Evolutionary conservation across 2,329 filamentous ascomycete genomes (phyloP).

Genomic region (Ophiostoma sp.): DNA sequence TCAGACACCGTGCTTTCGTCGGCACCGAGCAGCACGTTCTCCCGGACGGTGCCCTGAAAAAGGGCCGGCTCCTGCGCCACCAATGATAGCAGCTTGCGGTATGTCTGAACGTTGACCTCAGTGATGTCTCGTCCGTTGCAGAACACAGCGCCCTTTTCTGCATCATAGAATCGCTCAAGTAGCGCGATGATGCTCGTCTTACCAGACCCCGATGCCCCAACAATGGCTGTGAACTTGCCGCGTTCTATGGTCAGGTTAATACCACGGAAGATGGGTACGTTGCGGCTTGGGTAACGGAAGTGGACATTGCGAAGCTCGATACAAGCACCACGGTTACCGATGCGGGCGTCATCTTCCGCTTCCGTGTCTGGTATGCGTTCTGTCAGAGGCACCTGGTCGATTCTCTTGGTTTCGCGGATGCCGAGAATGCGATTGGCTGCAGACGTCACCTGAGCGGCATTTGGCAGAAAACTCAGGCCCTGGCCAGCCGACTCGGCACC

Average conservation of each 20-base stretch:
- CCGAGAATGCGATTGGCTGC: slow-evolving; percentile 62
- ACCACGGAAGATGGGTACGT: slow-evolving; percentile 58
- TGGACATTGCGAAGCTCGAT: slow-evolving; percentile 58
- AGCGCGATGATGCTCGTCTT: slow-evolving; percentile 68
- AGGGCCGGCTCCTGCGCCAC: slow-evolving; percentile 75
- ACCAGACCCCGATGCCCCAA: slow-evolving; percentile 69
- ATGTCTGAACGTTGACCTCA: slow-evolving; percentile 59
- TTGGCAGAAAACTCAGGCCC: slow-evolving; percentile 67
- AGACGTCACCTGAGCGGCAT: slow-evolving; percentile 59
- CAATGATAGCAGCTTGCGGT: slow-evolving; percentile 65
- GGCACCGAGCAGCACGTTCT: slow-evolving; percentile 69
- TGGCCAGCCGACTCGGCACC: slow-evolving; percentile 67
- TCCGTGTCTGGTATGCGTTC: slow-evolving; percentile 47
- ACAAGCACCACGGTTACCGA: slow-evolving; percentile 40
- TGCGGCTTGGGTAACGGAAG: slow-evolving; percentile 62
- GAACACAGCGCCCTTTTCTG: slow-evolving; percentile 62
- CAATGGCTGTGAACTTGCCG: slow-evolving; percentile 69
- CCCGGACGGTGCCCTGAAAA: slow-evolving; percentile 67
- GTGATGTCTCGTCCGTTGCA: slow-evolving; percentile 63
- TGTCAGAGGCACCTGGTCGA: slow-evolving; percentile 36
- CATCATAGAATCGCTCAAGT: slow-evolving; percentile 70
- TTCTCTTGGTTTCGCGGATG: slow-evolving; percentile 47
- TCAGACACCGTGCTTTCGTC: slow-evolving; percentile 53
- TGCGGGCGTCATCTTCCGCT: slow-evolving; percentile 36
- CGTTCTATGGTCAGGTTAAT: slow-evolving; percentile 65